A percentile compares a stretch with the other conserved stretches of the same genome.
These are phyloP conservation scores for Colletotrichum gloeosporioides DNA, from an alignment of 2,329 filamentous ascomycete genomes.

Conservation along the genomic window DNA sequence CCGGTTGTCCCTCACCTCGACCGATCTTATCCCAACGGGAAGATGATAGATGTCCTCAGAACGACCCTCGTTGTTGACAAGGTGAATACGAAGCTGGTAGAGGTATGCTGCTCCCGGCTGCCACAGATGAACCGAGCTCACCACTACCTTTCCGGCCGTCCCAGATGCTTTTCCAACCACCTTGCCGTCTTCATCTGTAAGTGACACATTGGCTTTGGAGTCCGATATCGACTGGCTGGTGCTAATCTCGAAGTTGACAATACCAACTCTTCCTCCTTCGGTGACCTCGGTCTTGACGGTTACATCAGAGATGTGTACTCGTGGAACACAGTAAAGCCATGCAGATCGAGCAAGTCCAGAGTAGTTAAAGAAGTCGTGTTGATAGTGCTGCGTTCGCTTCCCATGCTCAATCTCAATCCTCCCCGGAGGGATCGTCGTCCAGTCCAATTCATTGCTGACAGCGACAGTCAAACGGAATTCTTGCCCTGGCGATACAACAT, in stretches of 20 bases:
- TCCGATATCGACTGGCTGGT: not conserved
- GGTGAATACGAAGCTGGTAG: conserved; percentile 26
- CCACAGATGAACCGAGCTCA: conserved; percentile 27
- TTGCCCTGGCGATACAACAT: conserved; percentile 23
- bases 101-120: conserved; percentile 31
- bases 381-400: conserved; percentile 27
- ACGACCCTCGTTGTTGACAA: conserved; percentile 3
- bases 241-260: conserved; percentile 13
- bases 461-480: conserved; percentile 32
- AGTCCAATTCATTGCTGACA: conserved; percentile 33
- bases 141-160: conserved; percentile 5
- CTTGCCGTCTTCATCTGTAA: not conserved
- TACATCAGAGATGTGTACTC: conserved; percentile 25
- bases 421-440: conserved; percentile 32
- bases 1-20: conserved; percentile 23
- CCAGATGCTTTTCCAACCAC: conserved; percentile 1
- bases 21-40: conserved; percentile 25
- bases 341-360: conserved; percentile 31
- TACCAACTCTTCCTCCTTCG: not conserved
- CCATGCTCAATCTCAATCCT: conserved; percentile 16
- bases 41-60: conserved; percentile 26
- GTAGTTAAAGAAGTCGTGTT: conserved; percentile 37
- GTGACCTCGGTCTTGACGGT: conserved; percentile 25
- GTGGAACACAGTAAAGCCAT: conserved; percentile 29
- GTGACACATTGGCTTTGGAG: not conserved